Percentiles rank a stretch among this genome's conserved stretches.
phyloP scores from a whole-genome alignment of 345 rosid genomes.

The Populus simonii region DNA sequence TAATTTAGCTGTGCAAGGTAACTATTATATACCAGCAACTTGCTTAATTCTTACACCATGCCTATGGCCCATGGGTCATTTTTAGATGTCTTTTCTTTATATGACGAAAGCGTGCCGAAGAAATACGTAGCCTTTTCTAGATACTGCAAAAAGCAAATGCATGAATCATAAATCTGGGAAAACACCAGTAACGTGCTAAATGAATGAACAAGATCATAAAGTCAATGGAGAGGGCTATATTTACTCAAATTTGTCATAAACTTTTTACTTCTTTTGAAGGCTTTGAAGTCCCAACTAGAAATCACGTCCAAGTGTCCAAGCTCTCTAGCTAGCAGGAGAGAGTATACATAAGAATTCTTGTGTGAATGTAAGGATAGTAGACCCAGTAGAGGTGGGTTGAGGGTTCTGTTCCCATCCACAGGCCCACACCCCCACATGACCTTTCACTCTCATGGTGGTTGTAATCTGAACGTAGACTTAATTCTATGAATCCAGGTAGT shows the following conservation, averaged over 20 bases:
- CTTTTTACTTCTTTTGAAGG: neutral
- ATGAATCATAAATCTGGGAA: neutral
- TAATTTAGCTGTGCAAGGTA: neutral
- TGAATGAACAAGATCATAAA: neutral
- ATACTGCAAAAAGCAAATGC: neutral
- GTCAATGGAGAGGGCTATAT: neutral
- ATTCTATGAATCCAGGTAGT: constrained; percentile 14
- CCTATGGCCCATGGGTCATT: neutral
- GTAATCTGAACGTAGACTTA: constrained; percentile 6
- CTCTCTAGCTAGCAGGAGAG: neutral
- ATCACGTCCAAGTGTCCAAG: neutral
- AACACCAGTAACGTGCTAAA: neutral
- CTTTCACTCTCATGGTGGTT: constrained; percentile 34
- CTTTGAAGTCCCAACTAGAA: neutral
- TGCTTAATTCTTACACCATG: neutral
- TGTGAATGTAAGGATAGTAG: neutral
- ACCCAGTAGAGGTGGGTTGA: neutral
- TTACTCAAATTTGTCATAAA: neutral
- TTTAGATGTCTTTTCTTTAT: neutral
- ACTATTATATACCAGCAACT: neutral
- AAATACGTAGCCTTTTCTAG: neutral
- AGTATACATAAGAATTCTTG: too few species aligned
- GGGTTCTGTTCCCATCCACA: constrained; percentile 3
- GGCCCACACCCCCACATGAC: constrained; percentile 40
- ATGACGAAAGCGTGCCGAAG: neutral